Percentiles rank a stretch among this genome's conserved stretches.
phyloP scores from a whole-genome alignment of 2,329 filamentous ascomycete species.

The Fusarium tricinctum region DNA sequence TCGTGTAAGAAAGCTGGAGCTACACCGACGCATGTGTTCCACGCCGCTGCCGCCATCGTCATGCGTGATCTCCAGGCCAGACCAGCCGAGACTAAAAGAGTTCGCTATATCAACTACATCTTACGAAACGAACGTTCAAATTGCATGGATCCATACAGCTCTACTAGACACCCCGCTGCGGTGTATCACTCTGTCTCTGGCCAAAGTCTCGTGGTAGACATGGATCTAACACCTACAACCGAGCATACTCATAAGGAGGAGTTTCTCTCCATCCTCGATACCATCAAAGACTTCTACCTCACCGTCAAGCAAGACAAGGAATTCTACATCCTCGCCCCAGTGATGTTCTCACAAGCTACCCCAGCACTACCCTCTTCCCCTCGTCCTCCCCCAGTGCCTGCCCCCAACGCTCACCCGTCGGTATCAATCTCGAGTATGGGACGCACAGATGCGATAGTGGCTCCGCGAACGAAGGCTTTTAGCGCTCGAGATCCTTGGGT shows the following conservation, averaged over 20 bases:
- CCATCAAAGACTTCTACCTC: constrained; percentile 50
- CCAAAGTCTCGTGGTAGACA: constrained; percentile 47
- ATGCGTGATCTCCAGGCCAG: constrained; percentile 48
- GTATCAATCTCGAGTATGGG: constrained; percentile 56
- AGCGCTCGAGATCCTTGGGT: constrained; percentile 58
- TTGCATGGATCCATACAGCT: constrained; percentile 47
- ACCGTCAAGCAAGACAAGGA: constrained; percentile 50
- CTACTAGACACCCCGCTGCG: constrained; percentile 43
- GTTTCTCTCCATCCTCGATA: constrained; percentile 45
- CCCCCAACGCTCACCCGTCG: constrained; percentile 45
- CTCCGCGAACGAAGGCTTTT: constrained; percentile 46
- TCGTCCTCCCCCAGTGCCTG: constrained; percentile 42
- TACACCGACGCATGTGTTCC: constrained; percentile 53
- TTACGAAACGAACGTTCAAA: constrained; percentile 51
- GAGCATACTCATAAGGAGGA: constrained; percentile 13
- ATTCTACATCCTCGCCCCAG: constrained; percentile 47
- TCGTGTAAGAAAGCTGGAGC: constrained; percentile 39
- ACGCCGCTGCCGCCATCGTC: constrained; percentile 52
- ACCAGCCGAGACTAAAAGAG: background rate
- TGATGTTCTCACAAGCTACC: constrained; percentile 40
- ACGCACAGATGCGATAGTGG: constrained; percentile 53
- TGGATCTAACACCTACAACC: constrained; percentile 16
- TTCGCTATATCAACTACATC: constrained; percentile 52
- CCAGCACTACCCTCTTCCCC: constrained; percentile 29
- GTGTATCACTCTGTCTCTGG: constrained; percentile 53